Conservation (phyloP, 805 yeast species). For the Kuraishia hungarica region DNA sequence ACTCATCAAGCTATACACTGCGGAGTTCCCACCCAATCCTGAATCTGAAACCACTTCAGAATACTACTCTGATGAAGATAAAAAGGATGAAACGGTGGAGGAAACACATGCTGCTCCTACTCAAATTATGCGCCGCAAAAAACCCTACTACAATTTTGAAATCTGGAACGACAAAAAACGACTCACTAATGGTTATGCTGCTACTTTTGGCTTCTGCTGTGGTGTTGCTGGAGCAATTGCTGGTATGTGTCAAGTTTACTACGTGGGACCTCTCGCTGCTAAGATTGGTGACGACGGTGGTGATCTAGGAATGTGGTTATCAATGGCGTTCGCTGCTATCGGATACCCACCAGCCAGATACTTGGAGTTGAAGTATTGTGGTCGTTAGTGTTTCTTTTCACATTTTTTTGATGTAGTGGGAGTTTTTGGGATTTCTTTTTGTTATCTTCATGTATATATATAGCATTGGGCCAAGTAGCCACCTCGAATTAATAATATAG, state of each 20-base stretch:
- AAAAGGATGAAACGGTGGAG: neutral
- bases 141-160: conserved; percentile 56
- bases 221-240: conserved; percentile 80
- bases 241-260: conserved; percentile 86
- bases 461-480: neutral
- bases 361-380: conserved; percentile 50
- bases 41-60: neutral
- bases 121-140: neutral
- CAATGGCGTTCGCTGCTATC: conserved; percentile 61
- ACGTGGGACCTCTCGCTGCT: conserved; percentile 67
- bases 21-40: conserved; percentile 28
- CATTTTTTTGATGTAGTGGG: neutral
- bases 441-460: neutral
- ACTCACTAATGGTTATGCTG: conserved; percentile 67
- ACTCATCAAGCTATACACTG: conserved; percentile 31
- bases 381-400: conserved; percentile 22
- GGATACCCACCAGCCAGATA: conserved; percentile 61
- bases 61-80: neutral
- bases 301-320: conserved; percentile 76
- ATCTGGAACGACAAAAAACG: conserved; percentile 58
- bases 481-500: neutral
- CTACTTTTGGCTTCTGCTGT: conserved; percentile 50
- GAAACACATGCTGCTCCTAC: neutral
- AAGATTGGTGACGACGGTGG: conserved; percentile 62
- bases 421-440: neutral